These are phyloP conservation scores for Prunus persica DNA, from an alignment of 306 rosid species.

Conservation along the genomic window Prunus_persica_NCBIv2 NC_034012.1:12724501-12725000, in stretches of 20 bases:
- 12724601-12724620: too few species aligned
- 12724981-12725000: constrained; percentile 2
- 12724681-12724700: not conserved
- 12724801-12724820: constrained; percentile 1
- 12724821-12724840: constrained; percentile 2
- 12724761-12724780: not conserved
- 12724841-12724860: constrained; percentile 18
- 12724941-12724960: constrained; percentile 17
- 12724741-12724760: not conserved
- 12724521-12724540: too few species aligned
- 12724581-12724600: too few species aligned
- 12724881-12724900: constrained; percentile 69
- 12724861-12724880: constrained; percentile 15
- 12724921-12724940: constrained; percentile 83
- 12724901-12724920: constrained; percentile 72
- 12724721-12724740: not conserved
- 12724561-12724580: too few species aligned
- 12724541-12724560: too few species aligned
- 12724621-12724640: too few species aligned
- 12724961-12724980: not conserved
- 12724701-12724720: not conserved
- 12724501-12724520: not conserved
- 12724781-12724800: not conserved
- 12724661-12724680: not conserved
- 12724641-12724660: not conserved